Percentiles rank a stretch among this genome's conserved stretches.
These are phyloP conservation scores for Flaveria bidentis DNA, from an alignment of 129 eudicot genomes.

Conservation along the genomic window DNA sequence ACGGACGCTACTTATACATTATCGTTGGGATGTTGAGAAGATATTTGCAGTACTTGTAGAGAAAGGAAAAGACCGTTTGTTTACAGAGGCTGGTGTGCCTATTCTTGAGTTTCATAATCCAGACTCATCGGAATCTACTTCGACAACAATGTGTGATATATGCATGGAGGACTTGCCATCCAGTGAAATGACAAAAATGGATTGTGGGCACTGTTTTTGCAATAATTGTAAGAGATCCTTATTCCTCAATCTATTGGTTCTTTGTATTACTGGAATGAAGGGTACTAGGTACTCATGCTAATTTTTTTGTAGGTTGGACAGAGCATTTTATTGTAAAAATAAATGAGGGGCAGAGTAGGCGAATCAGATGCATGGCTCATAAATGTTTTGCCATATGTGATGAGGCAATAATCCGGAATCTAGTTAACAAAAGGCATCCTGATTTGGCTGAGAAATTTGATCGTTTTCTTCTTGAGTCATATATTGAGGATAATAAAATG, in stretches of 20 bases:
- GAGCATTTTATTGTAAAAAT: slow-evolving; percentile 90
- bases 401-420: slow-evolving; percentile 60
- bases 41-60: slow-evolving; percentile 76
- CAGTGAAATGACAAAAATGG: slow-evolving; percentile 73
- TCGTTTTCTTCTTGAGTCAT: slow-evolving; percentile 84
- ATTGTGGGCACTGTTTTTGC: slow-evolving; percentile 94
- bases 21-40: slow-evolving; percentile 89
- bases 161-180: slow-evolving; percentile 84
- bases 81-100: slow-evolving; percentile 77
- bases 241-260: background rate
- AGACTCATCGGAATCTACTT: slow-evolving; percentile 47
- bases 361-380: slow-evolving; percentile 91
- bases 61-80: slow-evolving; percentile 69
- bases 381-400: slow-evolving; percentile 82
- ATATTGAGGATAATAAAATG: slow-evolving; percentile 89
- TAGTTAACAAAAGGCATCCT: slow-evolving; percentile 69
- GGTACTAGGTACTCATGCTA: slow-evolving; percentile 9
- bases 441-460: slow-evolving; percentile 92
- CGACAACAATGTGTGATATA: slow-evolving; percentile 60
- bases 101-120: slow-evolving; percentile 39
- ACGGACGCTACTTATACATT: slow-evolving; percentile 79
- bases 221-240: slow-evolving; percentile 65
- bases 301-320: slow-evolving; percentile 66
- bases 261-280: slow-evolving; percentile 5
- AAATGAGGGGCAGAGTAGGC: slow-evolving; percentile 91